Conservation (phyloP, 2,329 filamentous ascomycete species). For the Taxawa tesnikishii region DNA sequence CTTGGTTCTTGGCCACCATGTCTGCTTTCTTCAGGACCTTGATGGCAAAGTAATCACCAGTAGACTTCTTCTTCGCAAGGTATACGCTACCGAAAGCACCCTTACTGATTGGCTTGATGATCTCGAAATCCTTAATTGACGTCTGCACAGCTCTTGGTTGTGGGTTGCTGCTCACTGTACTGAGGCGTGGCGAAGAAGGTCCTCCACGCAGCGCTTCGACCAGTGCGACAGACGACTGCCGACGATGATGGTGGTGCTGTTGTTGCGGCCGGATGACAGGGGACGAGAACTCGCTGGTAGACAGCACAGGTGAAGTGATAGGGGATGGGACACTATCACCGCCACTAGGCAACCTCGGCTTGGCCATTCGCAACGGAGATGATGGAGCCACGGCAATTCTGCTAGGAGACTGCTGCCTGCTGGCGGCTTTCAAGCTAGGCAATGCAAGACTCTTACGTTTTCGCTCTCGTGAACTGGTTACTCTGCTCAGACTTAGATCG, state of each 20-base stretch:
- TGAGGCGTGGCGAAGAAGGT: slow-evolving; percentile 72
- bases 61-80: slow-evolving; percentile 95
- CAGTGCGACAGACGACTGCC: slow-evolving; percentile 82
- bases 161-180: slow-evolving; percentile 61
- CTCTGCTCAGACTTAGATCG: slow-evolving; percentile 64
- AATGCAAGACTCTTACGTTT: slow-evolving; percentile 81
- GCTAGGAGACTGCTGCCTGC: slow-evolving; percentile 81
- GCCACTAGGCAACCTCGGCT: slow-evolving; percentile 56
- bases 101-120: slow-evolving; percentile 98
- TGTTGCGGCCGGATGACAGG: slow-evolving; percentile 46
- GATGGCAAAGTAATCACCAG: slow-evolving; percentile 96
- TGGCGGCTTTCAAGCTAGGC: slow-evolving; percentile 53
- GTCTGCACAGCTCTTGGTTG: slow-evolving; percentile 82
- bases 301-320: slow-evolving; percentile 77
- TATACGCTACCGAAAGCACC: slow-evolving; percentile 98
- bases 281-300: slow-evolving; percentile 69
- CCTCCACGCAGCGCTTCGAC: slow-evolving; percentile 45
- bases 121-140: slow-evolving; percentile 98
- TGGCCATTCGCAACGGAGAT: slow-evolving; percentile 73
- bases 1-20: slow-evolving; percentile 99
- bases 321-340: slow-evolving; percentile 65
- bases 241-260: slow-evolving; percentile 58
- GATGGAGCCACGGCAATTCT: slow-evolving; percentile 55
- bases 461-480: slow-evolving; percentile 67
- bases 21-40: slow-evolving; percentile 99